Percentiles rank a stretch among this genome's conserved stretches.
Evolutionary conservation across 1,139 yeast genomes (phyloP).

Genomic region (Debaryomycetaceae sp.): DNA sequence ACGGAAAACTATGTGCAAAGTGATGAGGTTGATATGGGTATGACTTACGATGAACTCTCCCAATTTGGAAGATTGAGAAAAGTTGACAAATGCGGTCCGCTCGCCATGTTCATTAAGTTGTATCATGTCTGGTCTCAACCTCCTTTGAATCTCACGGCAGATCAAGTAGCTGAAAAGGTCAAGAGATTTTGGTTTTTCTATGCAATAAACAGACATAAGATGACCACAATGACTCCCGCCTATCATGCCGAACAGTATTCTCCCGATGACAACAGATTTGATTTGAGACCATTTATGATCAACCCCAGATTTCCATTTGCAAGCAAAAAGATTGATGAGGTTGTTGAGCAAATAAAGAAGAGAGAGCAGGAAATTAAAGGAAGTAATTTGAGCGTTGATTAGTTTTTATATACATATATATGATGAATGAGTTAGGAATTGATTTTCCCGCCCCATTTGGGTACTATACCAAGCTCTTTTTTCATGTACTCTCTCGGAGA

Average conservation of each 20-base stretch:
- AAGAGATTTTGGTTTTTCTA: conserved; percentile 89
- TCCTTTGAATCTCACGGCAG: conserved; percentile 62
- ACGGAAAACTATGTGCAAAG: conserved; percentile 89
- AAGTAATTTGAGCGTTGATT: conserved; percentile 26
- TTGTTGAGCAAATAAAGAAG: conserved; percentile 52
- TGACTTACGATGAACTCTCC: conserved; percentile 91
- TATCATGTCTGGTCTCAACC: conserved; percentile 90
- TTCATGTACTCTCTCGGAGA: conserved; percentile 33
- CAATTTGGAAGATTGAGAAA: conserved; percentile 90
- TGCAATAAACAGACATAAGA: conserved; percentile 93
- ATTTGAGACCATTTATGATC: conserved; percentile 87
- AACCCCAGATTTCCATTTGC: conserved; percentile 93
- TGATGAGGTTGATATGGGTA: conserved; percentile 97
- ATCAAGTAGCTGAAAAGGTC: conserved; percentile 86
- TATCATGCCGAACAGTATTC: conserved; percentile 98
- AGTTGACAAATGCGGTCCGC: conserved; percentile 93
- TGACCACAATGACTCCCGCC: conserved; percentile 93
- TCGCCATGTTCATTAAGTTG: conserved; percentile 84
- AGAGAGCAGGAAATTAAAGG: conserved; percentile 25
- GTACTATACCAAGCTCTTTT: conserved; percentile 38
- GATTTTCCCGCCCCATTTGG: conserved; percentile 53
- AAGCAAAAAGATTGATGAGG: conserved; percentile 76
- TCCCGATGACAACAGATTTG: conserved; percentile 96
- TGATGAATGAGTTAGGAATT: conserved; percentile 4
- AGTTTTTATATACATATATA: not conserved